phyloP scores from a whole-genome alignment of 306 rosid species.

The Dalbergia cultrata region DNA sequence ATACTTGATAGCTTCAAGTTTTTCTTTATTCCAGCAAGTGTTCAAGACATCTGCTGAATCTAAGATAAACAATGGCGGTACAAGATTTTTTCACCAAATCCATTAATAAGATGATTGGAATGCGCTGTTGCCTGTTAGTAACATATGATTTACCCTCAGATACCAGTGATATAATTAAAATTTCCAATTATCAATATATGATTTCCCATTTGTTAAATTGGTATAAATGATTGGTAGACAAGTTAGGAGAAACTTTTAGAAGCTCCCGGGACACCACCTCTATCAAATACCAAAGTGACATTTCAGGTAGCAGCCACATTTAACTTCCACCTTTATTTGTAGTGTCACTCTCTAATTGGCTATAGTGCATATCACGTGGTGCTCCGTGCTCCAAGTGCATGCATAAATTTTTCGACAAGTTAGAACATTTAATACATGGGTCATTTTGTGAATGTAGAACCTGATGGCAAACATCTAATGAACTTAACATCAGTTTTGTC shows the following conservation, averaged over 20 bases:
- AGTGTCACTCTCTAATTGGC: too few relatives aligned
- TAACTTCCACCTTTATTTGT: too few relatives aligned
- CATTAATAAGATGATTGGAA: background rate
- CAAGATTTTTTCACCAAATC: background rate
- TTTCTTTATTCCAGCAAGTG: slow-evolving; percentile 19
- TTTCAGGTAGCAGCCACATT: too few relatives aligned
- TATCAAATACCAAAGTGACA: too few relatives aligned
- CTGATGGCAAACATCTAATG: background rate
- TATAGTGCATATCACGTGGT: too few relatives aligned
- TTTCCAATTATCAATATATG: background rate
- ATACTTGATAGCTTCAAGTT: slow-evolving; percentile 16
- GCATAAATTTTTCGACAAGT: too few relatives aligned
- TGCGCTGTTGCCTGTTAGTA: background rate
- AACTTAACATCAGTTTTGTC: slow-evolving; percentile 15
- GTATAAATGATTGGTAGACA: background rate
- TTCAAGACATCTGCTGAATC: background rate
- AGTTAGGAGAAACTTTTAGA: background rate
- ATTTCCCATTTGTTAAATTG: background rate
- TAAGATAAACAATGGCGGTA: background rate
- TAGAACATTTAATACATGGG: background rate
- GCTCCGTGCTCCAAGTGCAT: too few relatives aligned
- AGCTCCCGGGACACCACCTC: too few relatives aligned
- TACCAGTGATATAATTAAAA: too few relatives aligned
- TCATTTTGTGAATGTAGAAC: slow-evolving; percentile 5
- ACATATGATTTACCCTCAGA: too few relatives aligned